Evolutionary conservation across 257 asterid species (phyloP).

Genomic region (Ilex asprella): DNA sequence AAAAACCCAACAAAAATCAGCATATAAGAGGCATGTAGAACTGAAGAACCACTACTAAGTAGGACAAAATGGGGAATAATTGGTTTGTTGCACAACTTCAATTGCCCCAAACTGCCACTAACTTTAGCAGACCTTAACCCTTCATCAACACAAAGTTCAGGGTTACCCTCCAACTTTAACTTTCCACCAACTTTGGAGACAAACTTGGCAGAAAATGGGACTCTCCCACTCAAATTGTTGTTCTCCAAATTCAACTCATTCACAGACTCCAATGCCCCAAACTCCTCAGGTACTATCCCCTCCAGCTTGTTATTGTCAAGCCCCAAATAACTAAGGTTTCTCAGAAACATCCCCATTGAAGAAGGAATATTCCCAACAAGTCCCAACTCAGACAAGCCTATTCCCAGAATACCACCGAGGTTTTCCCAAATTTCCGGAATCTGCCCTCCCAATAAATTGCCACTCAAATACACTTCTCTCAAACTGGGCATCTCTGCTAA

Average conservation of each 20-base stretch:
- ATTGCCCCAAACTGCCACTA: slow-evolving; percentile 30
- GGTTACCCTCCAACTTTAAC: slow-evolving; percentile 78
- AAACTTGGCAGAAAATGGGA: slow-evolving; percentile 60
- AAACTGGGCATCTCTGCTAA: slow-evolving; percentile 45
- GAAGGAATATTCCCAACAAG: slow-evolving; percentile 65
- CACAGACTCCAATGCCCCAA: slow-evolving; percentile 45
- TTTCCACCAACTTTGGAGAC: slow-evolving; percentile 52
- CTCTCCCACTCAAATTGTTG: slow-evolving; percentile 67
- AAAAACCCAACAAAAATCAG: too few species aligned
- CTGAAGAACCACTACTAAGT: slow-evolving; percentile 25
- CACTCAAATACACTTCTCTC: slow-evolving; percentile 62
- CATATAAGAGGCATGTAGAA: too few species aligned
- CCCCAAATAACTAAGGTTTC: slow-evolving; percentile 44
- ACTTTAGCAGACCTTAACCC: slow-evolving; percentile 35
- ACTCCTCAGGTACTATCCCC: slow-evolving; percentile 65
- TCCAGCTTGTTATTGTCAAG: slow-evolving; percentile 66
- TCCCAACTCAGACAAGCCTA: slow-evolving; percentile 57
- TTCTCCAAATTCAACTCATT: slow-evolving; percentile 68
- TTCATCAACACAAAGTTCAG: slow-evolving; percentile 60
- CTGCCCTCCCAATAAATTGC: slow-evolving; percentile 62
- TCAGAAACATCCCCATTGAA: slow-evolving; percentile 57
- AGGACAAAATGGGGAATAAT: slow-evolving; percentile 39
- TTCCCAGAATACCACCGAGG: slow-evolving; percentile 43
- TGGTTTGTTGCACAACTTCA: slow-evolving; percentile 39
- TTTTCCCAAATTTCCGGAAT: slow-evolving; percentile 75